Percentiles rank a stretch among this genome's conserved stretches.
phyloP scores from a whole-genome alignment of 1,284 basidiomycete species.

The Cutaneotrichosporon mucoides region DNA sequence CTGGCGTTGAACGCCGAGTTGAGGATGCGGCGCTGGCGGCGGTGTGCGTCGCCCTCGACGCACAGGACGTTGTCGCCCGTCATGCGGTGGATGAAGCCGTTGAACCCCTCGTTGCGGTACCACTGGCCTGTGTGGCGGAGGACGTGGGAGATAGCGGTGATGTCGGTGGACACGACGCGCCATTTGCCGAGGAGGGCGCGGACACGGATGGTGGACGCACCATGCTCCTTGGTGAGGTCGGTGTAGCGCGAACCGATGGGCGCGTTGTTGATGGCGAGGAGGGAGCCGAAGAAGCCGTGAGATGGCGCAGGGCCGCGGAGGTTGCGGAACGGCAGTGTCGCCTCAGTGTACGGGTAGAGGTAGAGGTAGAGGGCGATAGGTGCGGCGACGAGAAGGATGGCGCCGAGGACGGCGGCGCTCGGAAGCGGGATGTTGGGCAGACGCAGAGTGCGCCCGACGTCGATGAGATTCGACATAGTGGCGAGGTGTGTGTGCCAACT shows the following conservation, averaged over 20 bases:
- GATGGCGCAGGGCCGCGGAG: constrained; percentile 11
- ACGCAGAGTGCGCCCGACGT: no score
- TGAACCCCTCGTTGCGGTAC: constrained; percentile 63
- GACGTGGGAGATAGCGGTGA: constrained; percentile 59
- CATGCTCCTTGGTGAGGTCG: constrained; percentile 6
- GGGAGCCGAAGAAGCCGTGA: constrained; percentile 8
- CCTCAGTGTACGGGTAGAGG: constrained; percentile 7
- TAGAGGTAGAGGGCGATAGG: constrained; percentile 3
- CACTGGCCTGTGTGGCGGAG: constrained; percentile 60
- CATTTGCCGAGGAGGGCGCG: constrained; percentile 24
- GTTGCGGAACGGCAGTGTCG: constrained; percentile 11
- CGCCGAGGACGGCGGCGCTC: not conserved
- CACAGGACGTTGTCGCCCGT: constrained; percentile 45
- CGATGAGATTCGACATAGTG: no score
- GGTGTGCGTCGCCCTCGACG: constrained; percentile 55
- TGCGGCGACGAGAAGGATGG: not conserved
- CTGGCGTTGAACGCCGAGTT: constrained; percentile 50
- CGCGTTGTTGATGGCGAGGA: not conserved
- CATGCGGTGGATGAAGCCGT: constrained; percentile 54
- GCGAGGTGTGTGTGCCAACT: no score
- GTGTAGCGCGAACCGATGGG: constrained; percentile 7
- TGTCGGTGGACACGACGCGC: constrained; percentile 61
- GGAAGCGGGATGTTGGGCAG: no score
- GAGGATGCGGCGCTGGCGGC: constrained; percentile 53
- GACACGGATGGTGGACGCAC: constrained; percentile 25